A percentile compares a stretch with the other conserved stretches of the same genome.
Evolutionary conservation across 768 basidiomycete genomes (phyloP).

Genomic region (Austroboletus eburneus): DNA sequence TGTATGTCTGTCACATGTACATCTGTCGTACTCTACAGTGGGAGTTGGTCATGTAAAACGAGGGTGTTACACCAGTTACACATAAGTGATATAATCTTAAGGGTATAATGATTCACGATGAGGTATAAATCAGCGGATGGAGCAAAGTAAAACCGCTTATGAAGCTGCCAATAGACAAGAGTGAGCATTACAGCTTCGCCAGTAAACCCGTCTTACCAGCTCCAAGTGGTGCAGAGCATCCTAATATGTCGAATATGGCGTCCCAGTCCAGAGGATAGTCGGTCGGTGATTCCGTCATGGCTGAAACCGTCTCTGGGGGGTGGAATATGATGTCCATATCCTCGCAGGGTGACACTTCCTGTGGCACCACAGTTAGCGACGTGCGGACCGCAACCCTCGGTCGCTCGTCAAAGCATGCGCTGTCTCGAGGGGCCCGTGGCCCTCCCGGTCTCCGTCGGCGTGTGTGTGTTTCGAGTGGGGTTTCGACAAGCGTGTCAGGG

Average conservation of each 20-base stretch:
- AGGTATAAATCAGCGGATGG: constrained; percentile 1
- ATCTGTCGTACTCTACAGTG: too few species aligned
- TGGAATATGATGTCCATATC: too few species aligned
- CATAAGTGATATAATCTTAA: too few species aligned
- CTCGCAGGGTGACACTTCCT: constrained; percentile 2
- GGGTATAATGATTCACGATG: constrained; percentile 6
- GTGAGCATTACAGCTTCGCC: background rate
- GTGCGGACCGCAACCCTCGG: constrained; percentile 19
- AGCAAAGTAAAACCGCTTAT: background rate
- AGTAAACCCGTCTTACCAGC: constrained; percentile 11
- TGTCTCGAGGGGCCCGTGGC: constrained; percentile 22
- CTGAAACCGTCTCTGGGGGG: constrained; percentile 4
- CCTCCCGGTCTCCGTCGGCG: constrained; percentile 24
- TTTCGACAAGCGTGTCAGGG: constrained; percentile 4
- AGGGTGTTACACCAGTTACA: too few species aligned
- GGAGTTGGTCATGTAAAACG: background rate
- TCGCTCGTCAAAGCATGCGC: constrained; percentile 3
- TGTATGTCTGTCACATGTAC: too few species aligned
- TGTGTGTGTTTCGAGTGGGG: too few species aligned
- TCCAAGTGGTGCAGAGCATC: constrained; percentile 5
- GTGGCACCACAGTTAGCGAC: constrained; percentile 2
- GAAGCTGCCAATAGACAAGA: constrained; percentile 4
- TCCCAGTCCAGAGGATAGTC: constrained; percentile 29
- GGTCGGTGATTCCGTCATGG: constrained; percentile 11
- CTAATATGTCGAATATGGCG: constrained; percentile 28